Evolutionary conservation across 2,329 filamentous ascomycete genomes (phyloP).

Genomic region (Bipolaris sorokiniana): DNA sequence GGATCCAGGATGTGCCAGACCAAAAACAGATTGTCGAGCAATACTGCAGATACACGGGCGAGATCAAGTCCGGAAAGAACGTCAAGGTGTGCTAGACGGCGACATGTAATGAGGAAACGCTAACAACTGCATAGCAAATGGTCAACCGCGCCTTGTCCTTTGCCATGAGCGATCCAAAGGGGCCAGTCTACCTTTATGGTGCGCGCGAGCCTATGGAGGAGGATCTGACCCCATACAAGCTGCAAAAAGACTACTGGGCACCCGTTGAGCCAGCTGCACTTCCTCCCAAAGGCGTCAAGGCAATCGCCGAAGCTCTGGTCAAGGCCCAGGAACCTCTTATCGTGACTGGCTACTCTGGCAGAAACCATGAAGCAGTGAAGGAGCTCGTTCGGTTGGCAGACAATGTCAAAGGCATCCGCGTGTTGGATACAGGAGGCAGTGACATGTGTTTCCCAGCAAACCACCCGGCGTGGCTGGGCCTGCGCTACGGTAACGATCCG

Average conservation of each 20-base stretch:
- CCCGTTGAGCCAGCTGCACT: constrained; percentile 71
- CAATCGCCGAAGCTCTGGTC: constrained; percentile 68
- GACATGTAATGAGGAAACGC: not conserved
- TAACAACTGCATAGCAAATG: constrained; percentile 63
- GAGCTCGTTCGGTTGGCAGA: constrained; percentile 72
- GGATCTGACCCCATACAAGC: constrained; percentile 65
- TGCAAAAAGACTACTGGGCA: constrained; percentile 74
- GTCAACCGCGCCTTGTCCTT: constrained; percentile 85
- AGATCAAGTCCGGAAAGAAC: constrained; percentile 84
- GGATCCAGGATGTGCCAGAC: constrained; percentile 83
- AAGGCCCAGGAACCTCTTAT: constrained; percentile 70
- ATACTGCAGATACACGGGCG: constrained; percentile 82
- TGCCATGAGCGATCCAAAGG: constrained; percentile 75
- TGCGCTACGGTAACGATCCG: constrained; percentile 76
- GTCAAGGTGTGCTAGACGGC: constrained; percentile 63
- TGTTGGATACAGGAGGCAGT: constrained; percentile 77
- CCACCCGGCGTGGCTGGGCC: constrained; percentile 65
- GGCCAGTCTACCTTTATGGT: constrained; percentile 79
- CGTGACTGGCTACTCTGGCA: constrained; percentile 73
- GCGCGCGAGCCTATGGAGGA: constrained; percentile 83
- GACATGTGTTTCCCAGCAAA: constrained; percentile 75
- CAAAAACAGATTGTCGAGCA: constrained; percentile 81
- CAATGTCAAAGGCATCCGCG: constrained; percentile 69
- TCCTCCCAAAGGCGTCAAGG: constrained; percentile 59
- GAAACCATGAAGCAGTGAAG: constrained; percentile 67